These are phyloP conservation scores for Diaporthe helianthi DNA, from an alignment of 2,329 filamentous ascomycete genomes.

Conservation along the genomic window DNA sequence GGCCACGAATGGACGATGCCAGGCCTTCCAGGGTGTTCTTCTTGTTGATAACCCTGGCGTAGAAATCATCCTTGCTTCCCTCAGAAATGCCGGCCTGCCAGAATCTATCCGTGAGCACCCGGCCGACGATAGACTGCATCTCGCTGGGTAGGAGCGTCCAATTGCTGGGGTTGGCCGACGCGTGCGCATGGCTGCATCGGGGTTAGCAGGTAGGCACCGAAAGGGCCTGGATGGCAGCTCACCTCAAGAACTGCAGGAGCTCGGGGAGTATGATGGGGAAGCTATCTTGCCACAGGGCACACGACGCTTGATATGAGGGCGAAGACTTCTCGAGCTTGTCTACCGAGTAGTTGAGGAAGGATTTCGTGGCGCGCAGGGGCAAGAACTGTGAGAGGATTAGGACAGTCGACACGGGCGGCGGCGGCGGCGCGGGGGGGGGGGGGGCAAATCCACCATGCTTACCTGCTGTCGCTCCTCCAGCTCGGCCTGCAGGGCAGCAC, in stretches of 20 bases:
- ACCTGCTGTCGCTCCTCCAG: conserved; percentile 79
- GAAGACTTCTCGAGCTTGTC: conserved; percentile 83
- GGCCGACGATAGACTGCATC: conserved; percentile 77
- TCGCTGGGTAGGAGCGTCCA: conserved; percentile 81
- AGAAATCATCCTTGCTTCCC: conserved; percentile 96
- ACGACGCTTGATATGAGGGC: conserved; percentile 76
- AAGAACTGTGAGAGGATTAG: conserved; percentile 57
- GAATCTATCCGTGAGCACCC: conserved; percentile 91
- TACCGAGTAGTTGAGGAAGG: conserved; percentile 89
- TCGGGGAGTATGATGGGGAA: conserved; percentile 86
- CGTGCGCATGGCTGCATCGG: conserved; percentile 77
- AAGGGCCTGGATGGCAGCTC: conserved; percentile 34
- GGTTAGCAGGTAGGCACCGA: conserved; percentile 28
- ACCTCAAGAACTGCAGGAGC: conserved; percentile 82
- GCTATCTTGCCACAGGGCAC: conserved; percentile 82
- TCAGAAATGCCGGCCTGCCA: conserved; percentile 98
- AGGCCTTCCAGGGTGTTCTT: conserved; percentile 91
- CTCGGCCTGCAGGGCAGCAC: conserved; percentile 77
- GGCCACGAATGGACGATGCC: conserved; percentile 88
- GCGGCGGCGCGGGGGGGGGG: no score
- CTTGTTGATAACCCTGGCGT: conserved; percentile 86
- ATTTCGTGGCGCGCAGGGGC: conserved; percentile 87
- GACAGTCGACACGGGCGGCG: not conserved
- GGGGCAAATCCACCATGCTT: conserved; percentile 37
- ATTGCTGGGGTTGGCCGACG: conserved; percentile 84